A percentile compares a stretch with the other conserved stretches of the same genome.
phyloP scores from a whole-genome alignment of 768 basidiomycete genomes.

The Russula olivacea region DNA sequence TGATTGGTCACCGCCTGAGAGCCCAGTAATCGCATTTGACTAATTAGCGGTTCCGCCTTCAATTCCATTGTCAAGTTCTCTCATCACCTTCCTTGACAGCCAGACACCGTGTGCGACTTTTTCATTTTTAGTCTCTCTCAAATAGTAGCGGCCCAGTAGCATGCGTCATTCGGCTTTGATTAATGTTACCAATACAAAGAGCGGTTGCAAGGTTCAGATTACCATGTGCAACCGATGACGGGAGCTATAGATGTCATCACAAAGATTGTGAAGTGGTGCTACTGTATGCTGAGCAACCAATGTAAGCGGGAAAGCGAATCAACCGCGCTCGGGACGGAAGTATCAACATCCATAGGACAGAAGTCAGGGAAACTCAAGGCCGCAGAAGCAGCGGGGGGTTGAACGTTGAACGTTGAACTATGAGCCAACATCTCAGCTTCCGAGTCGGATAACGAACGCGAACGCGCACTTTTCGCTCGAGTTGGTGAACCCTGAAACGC shows the following conservation, averaged over 20 bases:
- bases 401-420: too few species aligned
- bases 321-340: not conserved
- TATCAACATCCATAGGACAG: not conserved
- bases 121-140: too few species aligned
- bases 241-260: not conserved
- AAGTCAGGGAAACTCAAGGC: not conserved
- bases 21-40: too few species aligned
- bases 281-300: too few species aligned
- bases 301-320: not conserved
- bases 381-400: not conserved
- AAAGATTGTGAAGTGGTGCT: not conserved
- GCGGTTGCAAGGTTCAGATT: too few species aligned
- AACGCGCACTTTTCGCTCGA: not conserved
- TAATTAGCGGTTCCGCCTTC: too few species aligned
- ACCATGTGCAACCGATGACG: not conserved
- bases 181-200: not conserved
- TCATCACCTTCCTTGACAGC: too few species aligned
- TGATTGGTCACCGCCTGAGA: too few species aligned
- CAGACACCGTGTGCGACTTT: too few species aligned
- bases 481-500: not conserved
- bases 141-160: too few species aligned
- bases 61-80: too few species aligned
- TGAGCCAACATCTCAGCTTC: too few species aligned
- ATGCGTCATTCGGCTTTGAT: not conserved
- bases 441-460: conserved; percentile 4